These are phyloP conservation scores for Fusarium sublunatum DNA, from an alignment of 2,329 filamentous ascomycete genomes.

Conservation along the genomic window DNA sequence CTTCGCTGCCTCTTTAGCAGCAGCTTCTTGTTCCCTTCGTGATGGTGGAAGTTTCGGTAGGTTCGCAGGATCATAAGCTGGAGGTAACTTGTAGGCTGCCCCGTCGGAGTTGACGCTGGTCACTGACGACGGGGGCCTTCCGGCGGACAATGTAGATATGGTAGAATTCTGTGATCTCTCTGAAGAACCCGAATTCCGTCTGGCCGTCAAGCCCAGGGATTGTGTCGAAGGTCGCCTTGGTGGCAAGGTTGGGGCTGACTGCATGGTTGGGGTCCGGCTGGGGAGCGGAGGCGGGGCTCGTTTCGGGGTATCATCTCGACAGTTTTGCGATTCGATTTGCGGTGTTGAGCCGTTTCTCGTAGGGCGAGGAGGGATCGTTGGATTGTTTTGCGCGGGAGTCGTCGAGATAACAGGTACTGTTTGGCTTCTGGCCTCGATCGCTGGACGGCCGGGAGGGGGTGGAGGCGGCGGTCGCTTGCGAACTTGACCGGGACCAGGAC, in stretches of 20 bases:
- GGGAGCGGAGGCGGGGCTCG: conserved; percentile 53
- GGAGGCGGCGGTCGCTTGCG: conserved; percentile 56
- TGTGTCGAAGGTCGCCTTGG: conserved; percentile 62
- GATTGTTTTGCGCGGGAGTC: conserved; percentile 37
- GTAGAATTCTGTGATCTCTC: conserved; percentile 66
- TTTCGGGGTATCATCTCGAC: conserved; percentile 30
- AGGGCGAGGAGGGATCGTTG: conserved; percentile 38
- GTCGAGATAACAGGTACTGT: conserved; percentile 52
- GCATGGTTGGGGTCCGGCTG: conserved; percentile 45
- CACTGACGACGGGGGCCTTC: conserved; percentile 58
- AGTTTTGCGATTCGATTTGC: conserved; percentile 14
- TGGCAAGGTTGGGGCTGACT: conserved; percentile 61
- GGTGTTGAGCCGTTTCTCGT: conserved; percentile 27
- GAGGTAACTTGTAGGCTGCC: conserved; percentile 63
- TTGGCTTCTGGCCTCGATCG: conserved; percentile 51
- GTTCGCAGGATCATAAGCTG: conserved; percentile 65
- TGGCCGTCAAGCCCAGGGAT: conserved; percentile 52
- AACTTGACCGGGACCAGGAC: conserved; percentile 55
- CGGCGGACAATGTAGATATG: conserved; percentile 64
- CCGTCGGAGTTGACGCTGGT: conserved; percentile 61
- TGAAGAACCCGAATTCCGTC: conserved; percentile 69
- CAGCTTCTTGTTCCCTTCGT: conserved; percentile 62
- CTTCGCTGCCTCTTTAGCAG: conserved; percentile 44
- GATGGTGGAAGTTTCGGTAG: conserved; percentile 69
- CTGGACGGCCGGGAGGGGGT: conserved; percentile 57